Evolutionary conservation across 495 filamentous ascomycete genomes (phyloP).

Genomic region (Penicillium alfredii): DNA sequence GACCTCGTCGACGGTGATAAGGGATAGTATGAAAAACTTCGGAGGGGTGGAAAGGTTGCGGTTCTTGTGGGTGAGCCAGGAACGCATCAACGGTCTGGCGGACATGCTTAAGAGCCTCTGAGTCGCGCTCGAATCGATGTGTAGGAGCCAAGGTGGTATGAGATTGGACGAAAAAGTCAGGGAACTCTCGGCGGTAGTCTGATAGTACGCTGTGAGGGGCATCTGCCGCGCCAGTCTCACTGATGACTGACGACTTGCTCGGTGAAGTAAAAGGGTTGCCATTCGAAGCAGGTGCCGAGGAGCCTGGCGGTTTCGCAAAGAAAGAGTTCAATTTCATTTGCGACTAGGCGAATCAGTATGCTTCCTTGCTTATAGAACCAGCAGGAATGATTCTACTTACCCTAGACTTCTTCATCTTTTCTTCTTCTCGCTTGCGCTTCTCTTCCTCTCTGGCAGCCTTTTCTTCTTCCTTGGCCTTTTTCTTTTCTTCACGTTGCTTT

Average conservation of each 20-base stretch:
- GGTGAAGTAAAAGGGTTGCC: slow-evolving; percentile 19
- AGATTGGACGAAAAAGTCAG: slow-evolving; percentile 68
- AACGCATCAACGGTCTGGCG: slow-evolving; percentile 45
- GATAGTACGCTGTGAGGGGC: slow-evolving; percentile 29
- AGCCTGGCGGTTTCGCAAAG: slow-evolving; percentile 45
- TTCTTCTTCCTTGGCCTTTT: slow-evolving; percentile 58
- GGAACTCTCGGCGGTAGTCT: slow-evolving; percentile 67
- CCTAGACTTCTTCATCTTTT: slow-evolving; percentile 61
- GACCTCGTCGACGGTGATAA: slow-evolving; percentile 47
- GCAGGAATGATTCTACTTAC: slow-evolving; percentile 34
- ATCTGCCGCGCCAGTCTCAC: slow-evolving; percentile 11
- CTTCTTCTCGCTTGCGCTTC: slow-evolving; percentile 54
- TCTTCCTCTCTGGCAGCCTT: slow-evolving; percentile 54
- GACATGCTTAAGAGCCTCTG: slow-evolving; percentile 43
- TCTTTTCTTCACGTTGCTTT: slow-evolving; percentile 49
- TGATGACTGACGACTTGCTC: slow-evolving; percentile 9
- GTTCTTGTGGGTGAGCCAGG: slow-evolving; percentile 14
- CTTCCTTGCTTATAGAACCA: neutral
- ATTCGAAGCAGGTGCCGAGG: slow-evolving; percentile 15
- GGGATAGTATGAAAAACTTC: slow-evolving; percentile 57
- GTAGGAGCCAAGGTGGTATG: slow-evolving; percentile 56
- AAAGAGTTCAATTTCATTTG: slow-evolving; percentile 58
- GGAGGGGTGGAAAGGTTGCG: slow-evolving; percentile 43
- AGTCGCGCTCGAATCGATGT: slow-evolving; percentile 50
- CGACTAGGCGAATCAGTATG: slow-evolving; percentile 34